Percentiles rank a stretch among this genome's conserved stretches.
Evolutionary conservation across 257 asterid genomes (phyloP).

Genomic region (Solanum ossicruentum): DNA sequence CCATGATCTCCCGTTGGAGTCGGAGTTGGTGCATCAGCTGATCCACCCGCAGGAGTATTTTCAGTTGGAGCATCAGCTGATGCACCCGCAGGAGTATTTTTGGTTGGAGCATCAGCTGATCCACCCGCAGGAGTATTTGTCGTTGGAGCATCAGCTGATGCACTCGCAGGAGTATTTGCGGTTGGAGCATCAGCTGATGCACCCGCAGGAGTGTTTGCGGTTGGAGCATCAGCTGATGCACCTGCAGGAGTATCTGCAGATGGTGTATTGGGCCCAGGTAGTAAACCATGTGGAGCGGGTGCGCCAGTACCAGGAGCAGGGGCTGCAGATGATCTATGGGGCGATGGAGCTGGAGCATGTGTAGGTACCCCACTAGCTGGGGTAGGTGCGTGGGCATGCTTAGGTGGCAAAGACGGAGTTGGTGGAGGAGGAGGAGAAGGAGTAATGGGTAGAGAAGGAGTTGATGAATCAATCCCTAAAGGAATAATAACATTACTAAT

Average conservation of each 20-base stretch:
- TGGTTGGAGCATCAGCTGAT: neutral
- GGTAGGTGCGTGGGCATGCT: neutral
- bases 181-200: too few relatives aligned
- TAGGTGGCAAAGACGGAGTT: neutral
- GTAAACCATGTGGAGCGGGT: neutral
- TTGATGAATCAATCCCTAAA: slow-evolving; percentile 16
- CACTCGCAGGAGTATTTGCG: too few relatives aligned
- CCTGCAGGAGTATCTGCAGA: too few relatives aligned
- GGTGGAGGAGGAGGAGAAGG: too few relatives aligned
- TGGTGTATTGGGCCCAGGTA: too few relatives aligned
- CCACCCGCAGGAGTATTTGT: too few relatives aligned
- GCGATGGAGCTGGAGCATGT: neutral
- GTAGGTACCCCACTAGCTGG: neutral
- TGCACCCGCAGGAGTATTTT: neutral
- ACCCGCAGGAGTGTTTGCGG: too few relatives aligned
- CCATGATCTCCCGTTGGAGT: neutral
- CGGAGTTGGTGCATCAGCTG: neutral
- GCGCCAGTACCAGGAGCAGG: too few relatives aligned
- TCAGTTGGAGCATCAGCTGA: neutral
- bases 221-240: too few relatives aligned
- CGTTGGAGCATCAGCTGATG: too few relatives aligned
- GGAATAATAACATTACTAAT: slow-evolving; percentile 42
- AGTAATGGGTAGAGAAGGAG: neutral
- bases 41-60: neutral
- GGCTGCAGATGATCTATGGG: neutral